Conservation (phyloP, 2,329 filamentous ascomycete genomes). For the Microsporum canis region DNA sequence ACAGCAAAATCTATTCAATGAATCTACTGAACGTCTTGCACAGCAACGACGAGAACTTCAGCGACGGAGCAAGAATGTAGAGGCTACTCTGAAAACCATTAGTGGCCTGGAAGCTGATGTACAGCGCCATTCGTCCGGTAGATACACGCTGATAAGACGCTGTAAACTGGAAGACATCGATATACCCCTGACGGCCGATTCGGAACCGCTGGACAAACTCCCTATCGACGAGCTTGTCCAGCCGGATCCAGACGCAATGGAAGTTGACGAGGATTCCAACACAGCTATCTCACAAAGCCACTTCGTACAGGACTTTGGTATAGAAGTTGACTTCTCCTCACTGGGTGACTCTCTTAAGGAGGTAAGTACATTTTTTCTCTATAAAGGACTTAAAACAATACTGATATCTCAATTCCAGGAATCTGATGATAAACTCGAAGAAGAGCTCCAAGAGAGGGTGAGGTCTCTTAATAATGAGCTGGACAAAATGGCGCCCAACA, state of each 20-base stretch:
- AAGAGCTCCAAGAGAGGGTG: conserved; percentile 67
- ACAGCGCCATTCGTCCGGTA: conserved; percentile 70
- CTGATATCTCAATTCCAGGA: conserved; percentile 41
- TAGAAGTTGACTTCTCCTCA: conserved; percentile 72
- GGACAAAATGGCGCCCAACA: conserved; percentile 92
- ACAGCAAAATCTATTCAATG: conserved; percentile 54
- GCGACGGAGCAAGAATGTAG: conserved; percentile 73
- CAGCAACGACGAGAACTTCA: conserved; percentile 69
- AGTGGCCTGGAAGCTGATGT: conserved; percentile 70
- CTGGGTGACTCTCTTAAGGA: conserved; percentile 73
- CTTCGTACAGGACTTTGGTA: conserved; percentile 77
- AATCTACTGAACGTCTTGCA: conserved; percentile 64
- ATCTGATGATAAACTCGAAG: conserved; percentile 59
- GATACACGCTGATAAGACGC: conserved; percentile 72
- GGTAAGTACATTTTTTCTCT: conserved; percentile 37
- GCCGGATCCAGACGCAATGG: conserved; percentile 77
- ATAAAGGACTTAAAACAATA: conserved; percentile 13
- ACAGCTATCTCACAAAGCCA: conserved; percentile 43
- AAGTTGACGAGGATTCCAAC: conserved; percentile 62
- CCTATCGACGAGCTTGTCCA: conserved; percentile 77
- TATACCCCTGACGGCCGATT: conserved; percentile 64
- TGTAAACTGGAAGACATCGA: conserved; percentile 91
- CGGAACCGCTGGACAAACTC: conserved; percentile 61
- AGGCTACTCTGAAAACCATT: conserved; percentile 62
- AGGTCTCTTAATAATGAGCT: conserved; percentile 62